Percentiles rank a stretch among this genome's conserved stretches.
phyloP scores from a whole-genome alignment of 495 filamentous ascomycete species.

The Daldinia childiae region DNA sequence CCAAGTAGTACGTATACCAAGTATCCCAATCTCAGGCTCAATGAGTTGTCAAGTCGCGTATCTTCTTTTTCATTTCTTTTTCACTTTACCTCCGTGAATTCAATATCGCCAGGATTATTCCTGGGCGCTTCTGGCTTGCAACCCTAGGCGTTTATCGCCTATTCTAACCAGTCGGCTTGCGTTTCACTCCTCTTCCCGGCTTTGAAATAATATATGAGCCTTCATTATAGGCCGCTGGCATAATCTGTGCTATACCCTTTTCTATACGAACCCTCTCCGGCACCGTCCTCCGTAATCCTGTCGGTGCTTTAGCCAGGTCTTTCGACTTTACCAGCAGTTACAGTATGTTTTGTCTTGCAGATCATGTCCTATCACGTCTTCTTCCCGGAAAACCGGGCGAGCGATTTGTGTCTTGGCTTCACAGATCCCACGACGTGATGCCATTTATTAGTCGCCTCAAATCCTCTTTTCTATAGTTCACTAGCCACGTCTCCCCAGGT shows the following conservation, averaged over 20 bases:
- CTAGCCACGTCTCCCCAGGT: slow-evolving; percentile 36
- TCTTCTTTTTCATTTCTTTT: slow-evolving; percentile 9
- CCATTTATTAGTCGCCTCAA: slow-evolving; percentile 42
- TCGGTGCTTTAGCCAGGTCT: slow-evolving; percentile 39
- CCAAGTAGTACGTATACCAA: not conserved
- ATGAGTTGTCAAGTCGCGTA: slow-evolving; percentile 15
- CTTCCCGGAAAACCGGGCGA: slow-evolving; percentile 45
- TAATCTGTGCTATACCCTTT: slow-evolving; percentile 40
- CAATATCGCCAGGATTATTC: slow-evolving; percentile 30
- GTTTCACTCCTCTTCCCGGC: slow-evolving; percentile 33
- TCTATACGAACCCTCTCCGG: slow-evolving; percentile 38
- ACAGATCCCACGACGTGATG: slow-evolving; percentile 25
- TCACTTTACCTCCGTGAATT: slow-evolving; percentile 22
- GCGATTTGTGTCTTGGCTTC: slow-evolving; percentile 28
- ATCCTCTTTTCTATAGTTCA: slow-evolving; percentile 22
- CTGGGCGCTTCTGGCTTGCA: slow-evolving; percentile 33
- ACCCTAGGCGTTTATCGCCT: slow-evolving; percentile 46
- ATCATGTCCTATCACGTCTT: slow-evolving; percentile 41
- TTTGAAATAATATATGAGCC: slow-evolving; percentile 33
- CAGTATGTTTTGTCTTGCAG: slow-evolving; percentile 27
- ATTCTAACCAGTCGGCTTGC: slow-evolving; percentile 44
- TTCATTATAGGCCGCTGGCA: slow-evolving; percentile 40
- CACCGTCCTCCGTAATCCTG: slow-evolving; percentile 42
- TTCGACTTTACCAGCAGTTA: slow-evolving; percentile 20
- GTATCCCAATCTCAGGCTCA: slow-evolving; percentile 32